Evolutionary conservation across 306 rosid species (phyloP).

Genomic region (Malus orientalis): DNA sequence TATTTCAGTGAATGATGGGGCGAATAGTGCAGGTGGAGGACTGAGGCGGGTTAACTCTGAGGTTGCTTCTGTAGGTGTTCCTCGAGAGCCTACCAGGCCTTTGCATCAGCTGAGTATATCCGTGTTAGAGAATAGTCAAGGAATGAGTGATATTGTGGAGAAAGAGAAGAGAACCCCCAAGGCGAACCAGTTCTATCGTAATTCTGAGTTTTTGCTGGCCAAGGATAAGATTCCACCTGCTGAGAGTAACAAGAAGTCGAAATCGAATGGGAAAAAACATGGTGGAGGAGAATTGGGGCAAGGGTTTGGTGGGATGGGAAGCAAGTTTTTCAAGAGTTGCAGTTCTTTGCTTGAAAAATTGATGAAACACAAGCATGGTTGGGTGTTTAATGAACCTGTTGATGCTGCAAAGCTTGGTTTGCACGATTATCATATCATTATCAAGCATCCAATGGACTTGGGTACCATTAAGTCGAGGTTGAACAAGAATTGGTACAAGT

Average conservation of each 20-base stretch:
- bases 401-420: constrained; percentile 75
- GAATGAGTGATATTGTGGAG: constrained; percentile 59
- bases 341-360: constrained; percentile 82
- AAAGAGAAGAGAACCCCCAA: constrained; percentile 95
- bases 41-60: constrained; percentile 57
- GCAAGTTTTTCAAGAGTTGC: constrained; percentile 83
- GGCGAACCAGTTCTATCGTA: constrained; percentile 81
- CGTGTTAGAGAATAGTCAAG: constrained; percentile 61
- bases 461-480: constrained; percentile 78
- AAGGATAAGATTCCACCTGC: constrained; percentile 91
- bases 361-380: constrained; percentile 87
- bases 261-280: constrained; percentile 62
- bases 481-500: constrained; percentile 87
- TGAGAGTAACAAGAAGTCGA: constrained; percentile 77
- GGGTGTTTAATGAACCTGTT: constrained; percentile 93
- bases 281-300: constrained; percentile 54
- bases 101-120: constrained; percentile 60
- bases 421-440: constrained; percentile 77
- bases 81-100: constrained; percentile 52
- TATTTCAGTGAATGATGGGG: constrained; percentile 22
- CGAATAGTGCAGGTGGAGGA: constrained; percentile 36
- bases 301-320: constrained; percentile 53
- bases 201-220: constrained; percentile 83
- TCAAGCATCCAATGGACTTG: constrained; percentile 84
- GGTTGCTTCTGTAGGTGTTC: constrained; percentile 52